Evolutionary conservation across 1,284 basidiomycete genomes (phyloP).

Genomic region (Sanghuangporus baumii): DNA sequence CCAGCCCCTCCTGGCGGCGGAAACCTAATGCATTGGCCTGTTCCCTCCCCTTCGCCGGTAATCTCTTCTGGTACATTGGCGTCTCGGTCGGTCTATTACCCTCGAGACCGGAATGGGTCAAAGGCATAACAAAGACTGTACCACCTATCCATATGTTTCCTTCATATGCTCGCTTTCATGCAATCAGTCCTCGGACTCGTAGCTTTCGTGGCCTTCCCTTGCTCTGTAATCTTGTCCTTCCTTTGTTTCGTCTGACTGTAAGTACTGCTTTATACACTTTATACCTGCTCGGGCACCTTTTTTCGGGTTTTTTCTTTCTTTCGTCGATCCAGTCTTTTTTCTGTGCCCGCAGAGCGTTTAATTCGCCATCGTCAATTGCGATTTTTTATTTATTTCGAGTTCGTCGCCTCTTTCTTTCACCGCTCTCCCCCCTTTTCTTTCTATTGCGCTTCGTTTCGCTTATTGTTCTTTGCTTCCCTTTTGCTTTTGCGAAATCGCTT

Average conservation of each 20-base stretch:
- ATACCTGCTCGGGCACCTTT: too few relatives aligned
- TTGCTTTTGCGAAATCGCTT: too few relatives aligned
- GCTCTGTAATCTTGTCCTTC: background rate
- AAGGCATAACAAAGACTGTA: background rate
- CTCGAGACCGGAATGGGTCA: slow-evolving; percentile 5
- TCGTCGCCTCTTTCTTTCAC: too few relatives aligned
- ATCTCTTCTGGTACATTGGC: slow-evolving; percentile 4
- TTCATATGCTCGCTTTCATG: background rate
- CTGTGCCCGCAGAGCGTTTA: too few relatives aligned
- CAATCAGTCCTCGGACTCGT: background rate
- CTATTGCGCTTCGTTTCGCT: too few relatives aligned
- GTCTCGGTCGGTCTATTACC: slow-evolving; percentile 15
- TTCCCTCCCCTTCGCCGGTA: slow-evolving; percentile 15
- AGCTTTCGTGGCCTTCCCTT: background rate
- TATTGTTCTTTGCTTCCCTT: too few relatives aligned
- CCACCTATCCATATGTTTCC: background rate
- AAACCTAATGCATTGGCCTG: slow-evolving; percentile 17
- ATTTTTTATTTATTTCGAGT: too few relatives aligned
- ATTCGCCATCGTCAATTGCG: too few relatives aligned
- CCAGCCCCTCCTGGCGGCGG: slow-evolving; percentile 13
- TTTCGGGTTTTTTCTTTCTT: too few relatives aligned
- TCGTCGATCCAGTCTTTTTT: too few relatives aligned
- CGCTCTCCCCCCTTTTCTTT: too few relatives aligned
- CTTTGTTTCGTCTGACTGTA: background rate
- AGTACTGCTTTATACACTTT: background rate